phyloP scores from a whole-genome alignment of 2,329 filamentous ascomycete genomes.

The Aureobasidium lini region DNA sequence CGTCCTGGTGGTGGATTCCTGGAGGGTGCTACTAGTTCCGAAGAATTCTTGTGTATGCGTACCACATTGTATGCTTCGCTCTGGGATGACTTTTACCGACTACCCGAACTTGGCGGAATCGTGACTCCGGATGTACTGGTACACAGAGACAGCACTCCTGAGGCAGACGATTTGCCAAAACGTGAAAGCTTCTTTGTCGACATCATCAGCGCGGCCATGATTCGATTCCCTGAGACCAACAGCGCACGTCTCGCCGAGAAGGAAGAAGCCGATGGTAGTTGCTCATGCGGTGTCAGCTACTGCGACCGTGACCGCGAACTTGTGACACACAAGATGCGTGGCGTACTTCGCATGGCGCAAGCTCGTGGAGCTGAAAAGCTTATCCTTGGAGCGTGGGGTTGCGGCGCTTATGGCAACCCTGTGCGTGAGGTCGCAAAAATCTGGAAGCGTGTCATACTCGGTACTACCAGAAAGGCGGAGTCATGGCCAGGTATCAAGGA shows the following conservation, averaged over 20 bases:
- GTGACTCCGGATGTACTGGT: constrained; percentile 54
- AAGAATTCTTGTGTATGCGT: constrained; percentile 55
- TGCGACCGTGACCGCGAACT: constrained; percentile 43
- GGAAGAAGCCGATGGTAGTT: constrained; percentile 23
- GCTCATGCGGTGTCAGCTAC: constrained; percentile 34
- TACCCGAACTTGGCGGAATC: constrained; percentile 51
- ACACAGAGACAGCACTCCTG: constrained; percentile 39
- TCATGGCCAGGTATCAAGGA: constrained; percentile 42
- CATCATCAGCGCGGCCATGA: constrained; percentile 51
- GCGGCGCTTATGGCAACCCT: constrained; percentile 57
- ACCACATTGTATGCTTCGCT: constrained; percentile 54
- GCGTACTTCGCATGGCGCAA: constrained; percentile 47
- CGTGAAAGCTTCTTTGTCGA: constrained; percentile 53
- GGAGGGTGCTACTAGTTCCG: constrained; percentile 52
- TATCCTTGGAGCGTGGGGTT: constrained; percentile 59
- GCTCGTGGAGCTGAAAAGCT: constrained; percentile 41
- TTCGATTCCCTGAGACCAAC: constrained; percentile 48
- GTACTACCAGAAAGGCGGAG: constrained; percentile 23
- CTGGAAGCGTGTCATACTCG: constrained; percentile 43
- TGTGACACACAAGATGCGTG: constrained; percentile 49
- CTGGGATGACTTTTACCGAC: constrained; percentile 50
- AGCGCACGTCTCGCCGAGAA: constrained; percentile 16
- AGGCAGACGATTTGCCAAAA: constrained; percentile 35
- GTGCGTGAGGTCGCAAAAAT: constrained; percentile 50
- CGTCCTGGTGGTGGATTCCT: constrained; percentile 55